These are phyloP conservation scores for Fraxinus floribunda DNA, from an alignment of 305 asterid species.

Conservation along the genomic window DNA sequence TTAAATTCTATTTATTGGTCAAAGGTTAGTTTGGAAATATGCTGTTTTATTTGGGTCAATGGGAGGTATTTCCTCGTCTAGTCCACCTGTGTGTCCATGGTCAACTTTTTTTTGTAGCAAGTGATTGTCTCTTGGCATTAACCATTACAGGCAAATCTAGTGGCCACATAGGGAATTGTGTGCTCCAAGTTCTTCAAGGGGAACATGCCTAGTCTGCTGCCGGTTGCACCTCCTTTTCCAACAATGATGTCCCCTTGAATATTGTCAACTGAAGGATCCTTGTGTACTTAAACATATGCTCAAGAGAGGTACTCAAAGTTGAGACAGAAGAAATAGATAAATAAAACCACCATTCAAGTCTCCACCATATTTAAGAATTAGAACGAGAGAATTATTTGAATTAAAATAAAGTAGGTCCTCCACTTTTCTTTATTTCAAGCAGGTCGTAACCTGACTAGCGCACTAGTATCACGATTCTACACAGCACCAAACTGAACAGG, in stretches of 20 bases:
- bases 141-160: not conserved
- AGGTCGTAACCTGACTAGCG: slow-evolving; percentile 90
- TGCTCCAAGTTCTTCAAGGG: slow-evolving; percentile 7
- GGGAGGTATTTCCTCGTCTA: no score
- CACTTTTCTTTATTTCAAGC: slow-evolving; percentile 29
- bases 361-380: not conserved
- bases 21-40: no score
- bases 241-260: slow-evolving; percentile 83
- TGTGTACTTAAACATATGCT: slow-evolving; percentile 70
- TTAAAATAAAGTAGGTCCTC: not conserved
- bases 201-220: slow-evolving; percentile 22
- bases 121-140: slow-evolving; percentile 5
- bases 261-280: slow-evolving; percentile 73
- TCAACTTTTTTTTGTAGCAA: slow-evolving; percentile 12
- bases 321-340: not conserved
- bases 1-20: no score
- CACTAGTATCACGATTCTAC: slow-evolving; percentile 96
- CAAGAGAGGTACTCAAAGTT: not conserved
- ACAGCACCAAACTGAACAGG: no score
- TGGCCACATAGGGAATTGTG: slow-evolving; percentile 11
- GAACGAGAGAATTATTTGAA: not conserved
- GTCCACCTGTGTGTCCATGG: not conserved
- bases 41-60: no score
- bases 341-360: no score
- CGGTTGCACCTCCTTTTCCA: slow-evolving; percentile 71